Evolutionary conservation across 2,329 filamentous ascomycete species (phyloP).

Genomic region (Myriangium duriaei): DNA sequence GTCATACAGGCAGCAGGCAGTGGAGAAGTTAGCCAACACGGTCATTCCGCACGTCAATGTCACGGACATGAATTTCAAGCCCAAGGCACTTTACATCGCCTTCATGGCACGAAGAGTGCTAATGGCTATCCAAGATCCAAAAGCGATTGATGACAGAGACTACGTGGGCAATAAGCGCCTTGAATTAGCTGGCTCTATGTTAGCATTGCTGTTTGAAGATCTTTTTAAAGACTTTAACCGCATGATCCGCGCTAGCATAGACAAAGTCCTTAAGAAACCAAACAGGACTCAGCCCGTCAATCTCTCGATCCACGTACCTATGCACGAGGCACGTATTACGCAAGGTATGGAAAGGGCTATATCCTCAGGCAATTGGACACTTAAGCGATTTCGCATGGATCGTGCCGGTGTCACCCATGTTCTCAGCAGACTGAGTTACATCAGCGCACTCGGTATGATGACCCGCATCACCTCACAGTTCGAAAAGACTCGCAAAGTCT

Average conservation of each 20-base stretch:
- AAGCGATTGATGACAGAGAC: slow-evolving; percentile 87
- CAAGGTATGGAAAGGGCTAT: slow-evolving; percentile 91
- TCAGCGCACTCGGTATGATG: slow-evolving; percentile 98
- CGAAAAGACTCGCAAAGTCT: slow-evolving; percentile 95
- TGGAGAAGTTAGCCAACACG: slow-evolving; percentile 84
- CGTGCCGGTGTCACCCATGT: slow-evolving; percentile 93
- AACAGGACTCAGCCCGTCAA: slow-evolving; percentile 82
- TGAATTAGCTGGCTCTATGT: slow-evolving; percentile 84
- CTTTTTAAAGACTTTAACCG: slow-evolving; percentile 90
- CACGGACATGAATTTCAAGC: slow-evolving; percentile 80
- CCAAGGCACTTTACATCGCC: slow-evolving; percentile 92
- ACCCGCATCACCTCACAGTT: slow-evolving; percentile 97
- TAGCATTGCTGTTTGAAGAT: slow-evolving; percentile 92
- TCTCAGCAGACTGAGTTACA: slow-evolving; percentile 87
- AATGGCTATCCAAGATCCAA: slow-evolving; percentile 83
- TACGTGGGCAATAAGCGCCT: slow-evolving; percentile 97
- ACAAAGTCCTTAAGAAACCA: slow-evolving; percentile 90
- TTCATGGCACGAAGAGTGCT: slow-evolving; percentile 95
- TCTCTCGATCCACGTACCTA: slow-evolving; percentile 69
- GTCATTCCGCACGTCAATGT: slow-evolving; percentile 93
- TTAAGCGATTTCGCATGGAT: slow-evolving; percentile 99
- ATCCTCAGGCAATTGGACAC: slow-evolving; percentile 92
- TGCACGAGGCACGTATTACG: slow-evolving; percentile 77
- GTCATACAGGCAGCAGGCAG: slow-evolving; percentile 78
- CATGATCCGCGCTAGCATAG: slow-evolving; percentile 83